phyloP scores from a whole-genome alignment of 495 filamentous ascomycete genomes.

The Lasiosphaeria hispida region DNA sequence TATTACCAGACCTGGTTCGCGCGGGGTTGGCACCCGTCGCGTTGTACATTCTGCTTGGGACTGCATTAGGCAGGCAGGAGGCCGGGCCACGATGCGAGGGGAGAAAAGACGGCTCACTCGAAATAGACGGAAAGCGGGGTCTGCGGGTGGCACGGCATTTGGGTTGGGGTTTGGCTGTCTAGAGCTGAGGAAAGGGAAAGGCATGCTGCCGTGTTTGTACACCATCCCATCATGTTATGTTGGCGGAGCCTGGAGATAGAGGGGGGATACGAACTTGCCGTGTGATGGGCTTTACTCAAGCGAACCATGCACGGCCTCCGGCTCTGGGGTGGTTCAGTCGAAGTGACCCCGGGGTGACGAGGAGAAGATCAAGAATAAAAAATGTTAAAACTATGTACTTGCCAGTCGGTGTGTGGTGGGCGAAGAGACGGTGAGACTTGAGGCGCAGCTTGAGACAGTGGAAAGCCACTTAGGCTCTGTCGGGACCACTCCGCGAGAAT shows the following conservation, averaged over 20 bases:
- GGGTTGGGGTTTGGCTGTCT: slow-evolving; percentile 5
- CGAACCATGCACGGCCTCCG: neutral
- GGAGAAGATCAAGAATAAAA: too few relatives aligned
- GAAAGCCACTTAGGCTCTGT: too few relatives aligned
- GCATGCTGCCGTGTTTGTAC: neutral
- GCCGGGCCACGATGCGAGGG: neutral
- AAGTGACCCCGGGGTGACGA: neutral
- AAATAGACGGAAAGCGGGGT: slow-evolving; percentile 1
- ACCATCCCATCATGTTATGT: neutral
- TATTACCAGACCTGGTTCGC: slow-evolving; percentile 13
- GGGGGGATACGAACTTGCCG: neutral
- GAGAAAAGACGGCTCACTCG: neutral
- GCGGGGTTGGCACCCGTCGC: neutral
- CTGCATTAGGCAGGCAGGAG: slow-evolving; percentile 7
- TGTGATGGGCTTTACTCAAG: neutral
- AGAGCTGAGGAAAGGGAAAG: neutral
- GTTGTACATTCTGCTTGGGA: slow-evolving; percentile 14
- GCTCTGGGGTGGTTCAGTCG: neutral
- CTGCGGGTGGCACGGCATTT: slow-evolving; percentile 10
- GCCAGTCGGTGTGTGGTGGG: too few relatives aligned
- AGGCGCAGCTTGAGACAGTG: too few relatives aligned
- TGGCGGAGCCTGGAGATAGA: neutral
- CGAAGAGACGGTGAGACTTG: too few relatives aligned
- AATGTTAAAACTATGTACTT: too few relatives aligned
- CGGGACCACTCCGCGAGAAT: neutral